Conservation (phyloP, 176 grass and related monocot species). For the Typha latifolia region DNA sequence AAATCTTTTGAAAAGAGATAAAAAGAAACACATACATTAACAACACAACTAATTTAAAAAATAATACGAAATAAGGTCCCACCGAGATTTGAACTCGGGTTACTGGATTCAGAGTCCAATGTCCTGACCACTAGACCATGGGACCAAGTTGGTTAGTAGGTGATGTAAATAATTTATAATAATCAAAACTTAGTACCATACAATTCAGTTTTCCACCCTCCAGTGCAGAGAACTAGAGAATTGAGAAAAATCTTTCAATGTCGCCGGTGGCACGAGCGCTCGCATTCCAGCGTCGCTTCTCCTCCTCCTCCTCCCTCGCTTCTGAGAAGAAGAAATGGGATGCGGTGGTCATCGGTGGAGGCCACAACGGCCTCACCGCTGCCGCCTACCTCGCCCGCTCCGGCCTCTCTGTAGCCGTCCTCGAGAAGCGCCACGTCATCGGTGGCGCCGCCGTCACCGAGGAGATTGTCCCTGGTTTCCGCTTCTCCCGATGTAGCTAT, state of each 20-base stretch:
- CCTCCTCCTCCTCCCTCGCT: slow-evolving; percentile 10
- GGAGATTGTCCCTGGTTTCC: slow-evolving; percentile 73
- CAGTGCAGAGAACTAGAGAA: neutral
- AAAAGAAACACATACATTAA: too few relatives aligned
- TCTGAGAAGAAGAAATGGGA: slow-evolving; percentile 53
- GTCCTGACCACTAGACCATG: slow-evolving; percentile 38
- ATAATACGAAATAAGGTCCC: slow-evolving; percentile 17
- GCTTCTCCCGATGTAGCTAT: slow-evolving; percentile 88
- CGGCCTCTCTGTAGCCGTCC: slow-evolving; percentile 62
- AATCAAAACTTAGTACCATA: too few relatives aligned
- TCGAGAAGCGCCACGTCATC: slow-evolving; percentile 59
- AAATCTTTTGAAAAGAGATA: too few relatives aligned
- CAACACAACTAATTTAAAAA: too few relatives aligned
- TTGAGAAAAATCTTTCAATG: neutral
- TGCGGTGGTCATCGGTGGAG: slow-evolving; percentile 79
- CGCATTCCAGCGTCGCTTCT: slow-evolving; percentile 11
- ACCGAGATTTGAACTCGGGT: slow-evolving; percentile 39
- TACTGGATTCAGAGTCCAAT: slow-evolving; percentile 42
- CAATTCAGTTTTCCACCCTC: too few relatives aligned
- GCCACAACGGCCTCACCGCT: slow-evolving; percentile 88
- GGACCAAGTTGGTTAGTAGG: too few relatives aligned
- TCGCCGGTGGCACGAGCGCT: slow-evolving; percentile 32
- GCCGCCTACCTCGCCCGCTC: slow-evolving; percentile 85
- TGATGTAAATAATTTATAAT: too few relatives aligned
- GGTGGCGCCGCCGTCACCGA: slow-evolving; percentile 80